Evolutionary conservation across 2,329 filamentous ascomycete species (phyloP).

Genomic region (Fusarium subglutinans): DNA sequence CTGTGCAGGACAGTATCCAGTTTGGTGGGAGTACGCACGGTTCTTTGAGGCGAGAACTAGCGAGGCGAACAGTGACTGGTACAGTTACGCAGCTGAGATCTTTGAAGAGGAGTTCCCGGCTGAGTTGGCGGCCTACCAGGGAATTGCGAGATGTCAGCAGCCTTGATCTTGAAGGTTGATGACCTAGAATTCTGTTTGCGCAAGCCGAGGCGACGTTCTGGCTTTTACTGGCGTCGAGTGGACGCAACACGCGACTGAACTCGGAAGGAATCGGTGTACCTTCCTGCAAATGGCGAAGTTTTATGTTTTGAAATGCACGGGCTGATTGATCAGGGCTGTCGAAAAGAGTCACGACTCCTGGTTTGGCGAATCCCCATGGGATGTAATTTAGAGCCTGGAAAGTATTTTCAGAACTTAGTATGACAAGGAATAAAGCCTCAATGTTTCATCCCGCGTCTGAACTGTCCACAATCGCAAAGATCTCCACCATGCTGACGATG

Average conservation of each 20-base stretch:
- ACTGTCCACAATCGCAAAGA: background rate
- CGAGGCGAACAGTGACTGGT: slow-evolving; percentile 45
- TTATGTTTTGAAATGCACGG: background rate
- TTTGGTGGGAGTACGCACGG: slow-evolving; percentile 49
- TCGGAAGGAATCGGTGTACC: background rate
- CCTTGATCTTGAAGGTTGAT: slow-evolving; percentile 5
- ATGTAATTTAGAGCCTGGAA: too few species aligned
- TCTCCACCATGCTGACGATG: background rate
- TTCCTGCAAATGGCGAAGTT: background rate
- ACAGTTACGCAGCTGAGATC: slow-evolving; percentile 44
- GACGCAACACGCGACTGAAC: too few species aligned
- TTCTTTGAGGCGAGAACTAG: slow-evolving; percentile 47
- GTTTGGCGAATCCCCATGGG: background rate
- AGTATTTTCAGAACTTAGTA: rapidly evolving
- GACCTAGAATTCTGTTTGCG: background rate
- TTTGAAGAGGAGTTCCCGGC: slow-evolving; percentile 37
- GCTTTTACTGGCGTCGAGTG: too few species aligned
- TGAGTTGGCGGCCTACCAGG: slow-evolving; percentile 46
- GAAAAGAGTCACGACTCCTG: background rate
- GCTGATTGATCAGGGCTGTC: background rate
- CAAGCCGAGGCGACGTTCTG: background rate
- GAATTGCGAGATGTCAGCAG: slow-evolving; percentile 42
- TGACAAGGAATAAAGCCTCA: background rate
- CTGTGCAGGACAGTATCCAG: slow-evolving; percentile 46
- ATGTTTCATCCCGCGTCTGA: background rate